These are phyloP conservation scores for Oryza coarctata DNA, from an alignment of 176 grass and related monocot genomes.

Conservation along the genomic window DNA sequence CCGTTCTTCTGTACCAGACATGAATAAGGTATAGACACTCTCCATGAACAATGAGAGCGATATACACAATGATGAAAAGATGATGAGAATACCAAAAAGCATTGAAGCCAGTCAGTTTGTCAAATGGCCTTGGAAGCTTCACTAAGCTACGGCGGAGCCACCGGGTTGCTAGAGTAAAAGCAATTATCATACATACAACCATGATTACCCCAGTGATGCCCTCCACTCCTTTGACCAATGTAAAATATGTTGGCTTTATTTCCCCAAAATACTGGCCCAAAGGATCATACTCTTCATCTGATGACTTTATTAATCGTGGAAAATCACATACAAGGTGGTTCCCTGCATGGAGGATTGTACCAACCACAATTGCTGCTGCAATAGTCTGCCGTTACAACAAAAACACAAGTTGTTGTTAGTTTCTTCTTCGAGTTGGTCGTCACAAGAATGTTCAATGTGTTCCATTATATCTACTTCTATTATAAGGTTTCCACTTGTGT, in stretches of 20 bases:
- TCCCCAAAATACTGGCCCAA: constrained; percentile 68
- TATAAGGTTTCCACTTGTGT: not conserved
- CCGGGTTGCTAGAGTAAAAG: constrained; percentile 82
- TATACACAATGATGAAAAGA: constrained; percentile 81
- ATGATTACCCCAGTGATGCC: constrained; percentile 91
- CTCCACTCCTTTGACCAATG: constrained; percentile 70
- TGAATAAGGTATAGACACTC: constrained; percentile 83
- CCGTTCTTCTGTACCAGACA: constrained; percentile 74
- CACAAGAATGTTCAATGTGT: constrained; percentile 7
- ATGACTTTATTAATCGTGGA: constrained; percentile 65
- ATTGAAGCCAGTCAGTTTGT: constrained; percentile 96
- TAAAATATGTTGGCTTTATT: constrained; percentile 74
- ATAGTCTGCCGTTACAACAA: constrained; percentile 69
- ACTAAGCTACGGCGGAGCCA: constrained; percentile 94
- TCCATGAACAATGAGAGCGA: constrained; percentile 88
- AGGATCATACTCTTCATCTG: constrained; percentile 63
- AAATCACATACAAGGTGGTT: constrained; percentile 93
- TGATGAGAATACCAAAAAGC: constrained; percentile 99
- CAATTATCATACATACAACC: constrained; percentile 94
- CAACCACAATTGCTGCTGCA: constrained; percentile 85
- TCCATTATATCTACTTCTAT: not conserved
- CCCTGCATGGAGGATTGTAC: constrained; percentile 92
- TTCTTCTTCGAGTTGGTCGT: not conserved
- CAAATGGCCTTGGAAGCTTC: constrained; percentile 87
- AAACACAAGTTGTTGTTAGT: not conserved